Evolutionary conservation across 805 yeast species (phyloP).

Genomic region (Hanseniaspora meyeri): DNA sequence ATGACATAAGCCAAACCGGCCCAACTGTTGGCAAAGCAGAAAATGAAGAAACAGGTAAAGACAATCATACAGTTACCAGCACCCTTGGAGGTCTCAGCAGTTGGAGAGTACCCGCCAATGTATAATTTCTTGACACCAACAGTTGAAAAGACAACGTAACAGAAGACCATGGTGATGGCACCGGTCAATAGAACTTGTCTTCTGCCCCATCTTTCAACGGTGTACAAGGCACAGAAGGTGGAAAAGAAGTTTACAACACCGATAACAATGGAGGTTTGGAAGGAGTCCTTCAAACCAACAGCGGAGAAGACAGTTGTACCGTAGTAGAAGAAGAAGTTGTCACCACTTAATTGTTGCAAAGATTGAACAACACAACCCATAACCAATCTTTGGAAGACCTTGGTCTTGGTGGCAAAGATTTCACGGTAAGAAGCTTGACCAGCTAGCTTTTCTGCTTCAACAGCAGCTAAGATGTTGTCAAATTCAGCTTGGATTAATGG

Average conservation of each 20-base stretch:
- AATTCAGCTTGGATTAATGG: slow-evolving; percentile 46
- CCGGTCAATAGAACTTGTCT: slow-evolving; percentile 38
- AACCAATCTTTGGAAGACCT: slow-evolving; percentile 35
- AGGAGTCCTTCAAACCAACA: slow-evolving; percentile 49
- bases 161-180: slow-evolving; percentile 36
- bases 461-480: slow-evolving; percentile 45
- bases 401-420: slow-evolving; percentile 55
- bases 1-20: slow-evolving; percentile 59
- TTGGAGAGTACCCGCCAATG: slow-evolving; percentile 32
- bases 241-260: slow-evolving; percentile 52
- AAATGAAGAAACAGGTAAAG: slow-evolving; percentile 56
- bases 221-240: slow-evolving; percentile 41
- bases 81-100: slow-evolving; percentile 34
- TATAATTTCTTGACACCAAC: slow-evolving; percentile 44
- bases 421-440: slow-evolving; percentile 59
- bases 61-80: slow-evolving; percentile 63
- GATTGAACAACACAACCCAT: slow-evolving; percentile 48
- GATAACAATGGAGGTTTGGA: slow-evolving; percentile 45
- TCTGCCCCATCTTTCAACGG: slow-evolving; percentile 46
- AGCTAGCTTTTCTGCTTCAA: slow-evolving; percentile 47
- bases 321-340: slow-evolving; percentile 56
- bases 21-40: slow-evolving; percentile 67
- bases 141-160: slow-evolving; percentile 42
- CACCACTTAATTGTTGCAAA: slow-evolving; percentile 58
- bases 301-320: slow-evolving; percentile 53